Percentiles rank a stretch among this genome's conserved stretches.
phyloP scores from a whole-genome alignment of 208 protist species.

The Novymonas esmeraldas region DNA sequence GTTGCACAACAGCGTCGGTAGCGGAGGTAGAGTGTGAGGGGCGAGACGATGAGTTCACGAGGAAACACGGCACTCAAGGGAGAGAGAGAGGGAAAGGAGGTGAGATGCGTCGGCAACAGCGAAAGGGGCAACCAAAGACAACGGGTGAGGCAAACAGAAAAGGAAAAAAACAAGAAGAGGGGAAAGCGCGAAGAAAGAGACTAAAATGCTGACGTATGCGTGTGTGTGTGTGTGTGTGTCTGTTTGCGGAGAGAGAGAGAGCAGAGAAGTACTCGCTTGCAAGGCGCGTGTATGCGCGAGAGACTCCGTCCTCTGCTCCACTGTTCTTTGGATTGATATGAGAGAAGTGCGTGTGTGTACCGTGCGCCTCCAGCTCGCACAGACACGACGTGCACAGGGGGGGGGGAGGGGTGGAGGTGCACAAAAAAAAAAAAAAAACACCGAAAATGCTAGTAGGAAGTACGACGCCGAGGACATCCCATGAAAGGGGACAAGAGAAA shows the following conservation, averaged over 20 bases:
- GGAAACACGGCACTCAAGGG: no score
- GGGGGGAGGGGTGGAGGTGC: background rate
- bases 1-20: no score
- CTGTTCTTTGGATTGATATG: no score
- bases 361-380: no score
- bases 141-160: conserved; percentile 3
- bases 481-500: conserved; percentile 4
- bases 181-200: background rate
- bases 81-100: background rate
- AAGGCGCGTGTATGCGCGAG: background rate
- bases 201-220: background rate
- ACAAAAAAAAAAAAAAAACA: conserved; percentile 1
- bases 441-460: conserved; percentile 3
- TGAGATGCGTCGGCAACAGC: background rate
- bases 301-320: background rate
- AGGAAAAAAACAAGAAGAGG: conserved; percentile 8
- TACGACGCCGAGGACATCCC: background rate
- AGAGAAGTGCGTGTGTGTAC: no score
- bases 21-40: no score
- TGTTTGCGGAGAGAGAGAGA: no score
- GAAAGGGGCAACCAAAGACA: background rate
- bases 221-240: no score
- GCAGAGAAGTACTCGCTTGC: no score
- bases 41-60: no score
- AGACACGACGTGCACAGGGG: background rate